Conservation (phyloP, 495 filamentous ascomycete genomes). For the Beverwykella pulmonaria region DNA sequence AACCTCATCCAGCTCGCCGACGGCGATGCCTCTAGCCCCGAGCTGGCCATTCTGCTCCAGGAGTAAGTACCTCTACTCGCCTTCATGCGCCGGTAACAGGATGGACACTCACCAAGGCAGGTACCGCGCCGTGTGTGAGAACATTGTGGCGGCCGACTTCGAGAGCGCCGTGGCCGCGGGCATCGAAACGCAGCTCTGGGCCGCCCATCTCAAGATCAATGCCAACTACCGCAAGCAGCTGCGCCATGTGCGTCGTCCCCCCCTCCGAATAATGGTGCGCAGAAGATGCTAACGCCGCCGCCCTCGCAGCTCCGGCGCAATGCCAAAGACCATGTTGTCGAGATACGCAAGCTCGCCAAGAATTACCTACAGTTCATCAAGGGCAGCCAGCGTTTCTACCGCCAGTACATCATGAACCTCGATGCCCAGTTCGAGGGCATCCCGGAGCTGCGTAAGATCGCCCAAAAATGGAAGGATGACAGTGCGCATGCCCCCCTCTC, state of each 20-base stretch:
- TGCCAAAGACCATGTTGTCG: slow-evolving; percentile 67
- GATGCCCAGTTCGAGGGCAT: slow-evolving; percentile 72
- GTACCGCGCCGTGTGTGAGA: slow-evolving; percentile 69
- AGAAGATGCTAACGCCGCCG: neutral
- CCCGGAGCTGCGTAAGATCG: slow-evolving; percentile 58
- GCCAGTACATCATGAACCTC: slow-evolving; percentile 76
- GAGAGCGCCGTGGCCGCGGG: slow-evolving; percentile 63
- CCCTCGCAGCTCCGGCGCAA: slow-evolving; percentile 45
- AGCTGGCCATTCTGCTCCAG: slow-evolving; percentile 26
- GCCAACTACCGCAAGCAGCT: slow-evolving; percentile 69
- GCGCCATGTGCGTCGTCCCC: slow-evolving; percentile 49
- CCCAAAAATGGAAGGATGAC: slow-evolving; percentile 31
- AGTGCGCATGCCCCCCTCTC: slow-evolving; percentile 5
- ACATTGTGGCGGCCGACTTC: slow-evolving; percentile 73
- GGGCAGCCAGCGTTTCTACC: slow-evolving; percentile 82
- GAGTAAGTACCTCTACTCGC: slow-evolving; percentile 10
- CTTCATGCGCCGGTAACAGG: neutral
- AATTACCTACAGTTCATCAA: slow-evolving; percentile 83
- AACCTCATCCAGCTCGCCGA: slow-evolving; percentile 31
- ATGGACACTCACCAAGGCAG: slow-evolving; percentile 47
- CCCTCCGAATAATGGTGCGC: no score
- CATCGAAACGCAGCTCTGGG: slow-evolving; percentile 76
- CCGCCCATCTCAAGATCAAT: slow-evolving; percentile 75
- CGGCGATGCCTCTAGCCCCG: slow-evolving; percentile 12
- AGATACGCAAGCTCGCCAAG: slow-evolving; percentile 76